Percentiles rank a stretch among this genome's conserved stretches.
Evolutionary conservation across 1,284 basidiomycete species (phyloP).

Genomic region (Athelia sp.): DNA sequence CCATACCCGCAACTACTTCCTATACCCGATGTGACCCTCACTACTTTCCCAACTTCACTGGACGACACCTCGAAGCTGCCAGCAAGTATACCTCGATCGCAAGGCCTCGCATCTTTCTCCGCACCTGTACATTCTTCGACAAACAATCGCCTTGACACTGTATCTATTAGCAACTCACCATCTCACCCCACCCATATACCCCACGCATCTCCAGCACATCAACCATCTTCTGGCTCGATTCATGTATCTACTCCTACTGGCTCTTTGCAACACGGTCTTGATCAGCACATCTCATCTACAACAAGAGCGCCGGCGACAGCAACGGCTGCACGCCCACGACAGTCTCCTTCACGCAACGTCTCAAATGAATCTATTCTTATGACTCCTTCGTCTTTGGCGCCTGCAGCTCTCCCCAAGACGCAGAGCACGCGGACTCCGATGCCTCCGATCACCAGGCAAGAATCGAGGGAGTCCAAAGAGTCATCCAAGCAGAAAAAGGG

Average conservation of each 20-base stretch:
- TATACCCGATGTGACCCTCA: neutral
- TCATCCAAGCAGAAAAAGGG: slow-evolving; percentile 23
- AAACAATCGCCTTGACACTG: neutral
- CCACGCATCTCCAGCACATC: neutral
- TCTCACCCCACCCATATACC: neutral
- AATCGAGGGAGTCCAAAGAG: slow-evolving; percentile 24
- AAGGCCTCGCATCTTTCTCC: neutral
- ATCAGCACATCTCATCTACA: neutral
- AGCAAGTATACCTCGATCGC: neutral
- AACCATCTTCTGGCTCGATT: neutral
- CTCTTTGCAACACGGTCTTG: neutral
- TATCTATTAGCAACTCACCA: neutral
- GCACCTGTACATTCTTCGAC: neutral
- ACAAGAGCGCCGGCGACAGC: neutral
- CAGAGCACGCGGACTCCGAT: slow-evolving; percentile 28
- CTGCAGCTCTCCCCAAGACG: slow-evolving; percentile 31
- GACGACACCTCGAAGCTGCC: neutral
- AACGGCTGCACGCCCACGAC: slow-evolving; percentile 4
- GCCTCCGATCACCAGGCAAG: slow-evolving; percentile 28
- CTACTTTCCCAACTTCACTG: neutral
- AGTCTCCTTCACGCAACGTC: slow-evolving; percentile 1
- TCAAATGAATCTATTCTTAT: slow-evolving; percentile 40
- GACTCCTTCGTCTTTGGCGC: slow-evolving; percentile 51
- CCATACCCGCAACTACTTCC: neutral
- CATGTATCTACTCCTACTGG: neutral